Evolutionary conservation across 116 monocot species (phyloP).

Genomic region (Cymodocea nodosa): DNA sequence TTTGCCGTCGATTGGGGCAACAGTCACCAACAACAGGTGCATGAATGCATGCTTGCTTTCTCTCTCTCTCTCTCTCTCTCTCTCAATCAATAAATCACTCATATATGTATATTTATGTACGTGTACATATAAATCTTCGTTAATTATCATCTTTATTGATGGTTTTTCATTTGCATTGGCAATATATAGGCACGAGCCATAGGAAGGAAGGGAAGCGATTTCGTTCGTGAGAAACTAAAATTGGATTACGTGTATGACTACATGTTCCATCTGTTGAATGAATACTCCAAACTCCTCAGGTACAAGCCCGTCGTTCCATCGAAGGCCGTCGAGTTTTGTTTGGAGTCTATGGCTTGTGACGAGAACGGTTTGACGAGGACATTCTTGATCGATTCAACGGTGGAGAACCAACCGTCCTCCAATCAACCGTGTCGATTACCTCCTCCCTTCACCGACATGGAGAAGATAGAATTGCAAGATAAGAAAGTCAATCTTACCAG

Average conservation of each 20-base stretch:
- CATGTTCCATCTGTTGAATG: conserved; percentile 34
- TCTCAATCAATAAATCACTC: no score
- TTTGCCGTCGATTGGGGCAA: conserved; percentile 31
- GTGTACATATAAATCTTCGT: background rate
- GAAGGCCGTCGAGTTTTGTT: conserved; percentile 17
- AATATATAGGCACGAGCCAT: conserved; percentile 22
- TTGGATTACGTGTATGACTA: conserved; percentile 39
- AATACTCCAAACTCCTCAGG: conserved; percentile 30
- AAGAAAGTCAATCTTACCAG: conserved; percentile 30
- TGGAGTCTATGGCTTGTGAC: conserved; percentile 19
- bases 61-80: no score
- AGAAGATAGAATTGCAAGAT: conserved; percentile 13
- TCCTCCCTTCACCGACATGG: conserved; percentile 28
- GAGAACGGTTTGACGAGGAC: conserved; percentile 11
- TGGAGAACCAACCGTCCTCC: background rate
- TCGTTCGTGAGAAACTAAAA: conserved; percentile 17
- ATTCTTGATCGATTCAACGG: conserved; percentile 25
- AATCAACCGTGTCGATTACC: conserved; percentile 40
- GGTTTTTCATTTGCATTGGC: background rate
- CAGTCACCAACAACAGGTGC: conserved; percentile 16
- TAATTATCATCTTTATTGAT: background rate
- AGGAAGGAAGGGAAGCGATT: conserved; percentile 18
- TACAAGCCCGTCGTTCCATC: conserved; percentile 22
- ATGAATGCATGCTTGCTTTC: no score
- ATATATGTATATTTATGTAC: background rate